Base-by-base conservation (phyloP, 768 basidiomycete species). In the Suillus alpinus region DNA sequence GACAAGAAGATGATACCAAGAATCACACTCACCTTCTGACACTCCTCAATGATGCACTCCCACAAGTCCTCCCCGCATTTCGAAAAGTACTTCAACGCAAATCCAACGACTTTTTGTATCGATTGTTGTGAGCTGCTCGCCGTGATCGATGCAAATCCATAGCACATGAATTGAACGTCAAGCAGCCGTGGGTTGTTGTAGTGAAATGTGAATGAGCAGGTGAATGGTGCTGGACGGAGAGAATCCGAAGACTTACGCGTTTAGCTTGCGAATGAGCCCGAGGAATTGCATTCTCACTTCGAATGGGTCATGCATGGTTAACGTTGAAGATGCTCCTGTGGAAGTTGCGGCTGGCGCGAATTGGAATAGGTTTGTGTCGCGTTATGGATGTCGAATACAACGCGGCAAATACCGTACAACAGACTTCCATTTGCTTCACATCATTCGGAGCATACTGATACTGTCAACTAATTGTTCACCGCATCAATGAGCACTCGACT, bases 1-100 rank as follows among this genome's bases (percentile, higher is more conserved):
- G 51, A 2, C 14, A 6, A 44, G 18, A 20, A 31, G 9, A 52
- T 52, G 51, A 8, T n/a, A 16, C 8, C 6, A 26, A 20, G 2
- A 18, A 37, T 36, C 7, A 36, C 32, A 26, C 50, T 12, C 60
- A 89, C 94, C 82, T 94, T 95, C 71, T 91, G 87, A 64, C 89
- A 93, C 76, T 95, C 92, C 70, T 96, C 94, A 29, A 94, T 75
- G 41, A 96, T 83, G 66, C 94, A 95, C 66, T 95, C 94, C 95
- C 94, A 96, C 12, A 96, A 73, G 72, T 97, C 94, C 67, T 96
- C 94, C 6, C 92, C 94, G 59, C 93, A 95, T 59, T 83, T 83
- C 6, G 88, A 79, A 58, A 89, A 94, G 68, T 91, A 88, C 71
- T 94, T 94, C 59, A 95, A 80, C 0, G 93, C 92, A 67, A 87